Base-by-base conservation (phyloP, 495 filamentous ascomycete genomes). In the Cercophora newfieldiana region DNA sequence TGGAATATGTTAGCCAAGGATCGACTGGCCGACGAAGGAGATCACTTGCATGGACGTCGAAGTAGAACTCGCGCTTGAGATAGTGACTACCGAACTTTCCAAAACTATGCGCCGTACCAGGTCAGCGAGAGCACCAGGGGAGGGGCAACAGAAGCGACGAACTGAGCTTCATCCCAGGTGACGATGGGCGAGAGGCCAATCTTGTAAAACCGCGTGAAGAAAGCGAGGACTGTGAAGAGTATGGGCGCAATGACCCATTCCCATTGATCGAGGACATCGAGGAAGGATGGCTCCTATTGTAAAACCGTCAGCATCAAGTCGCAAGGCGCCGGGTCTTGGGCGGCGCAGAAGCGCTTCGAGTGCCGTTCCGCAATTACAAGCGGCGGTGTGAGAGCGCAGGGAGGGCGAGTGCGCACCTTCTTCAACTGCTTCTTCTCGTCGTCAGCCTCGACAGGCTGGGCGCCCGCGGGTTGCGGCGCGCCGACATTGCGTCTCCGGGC, bases 11-110 rank as follows among this genome's bases (percentile, higher is more conserved):
- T 65, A 69, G 68, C 71, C 65, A 66, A 63, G 28, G 6, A 25
- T 47, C 53, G 64, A 60, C 24, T 37, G 54, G 47, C 31, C 5
- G 48, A 8, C 61, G 19, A 30, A 22, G 66, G 26, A 57, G 67
- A 59, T 25, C 28, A 80, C 78, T 74, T 74, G 67, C 71, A 70
- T 75, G 79, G 33, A 98, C 95, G 84, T 99, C 95, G 80, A 99
- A 99, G 86, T 98, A 99, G 82, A 98, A 96, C 79, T 98, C 96
- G 71, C 94, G 91, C 73, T 99, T 97, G 64, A 99, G 86, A 74
- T 99, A 99, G 78, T 99, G 94, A 69, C 94, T 97, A 66, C 95
- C 95, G 78, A 99, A 99, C 79, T 99, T 99, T 71, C 95, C 95
- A 79, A 99, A 99, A 77, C 93, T 97, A 75, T 66, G 33, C 62